Base-by-base conservation (phyloP, 306 rosid genomes). In the Medicago ruthenica region DNA sequence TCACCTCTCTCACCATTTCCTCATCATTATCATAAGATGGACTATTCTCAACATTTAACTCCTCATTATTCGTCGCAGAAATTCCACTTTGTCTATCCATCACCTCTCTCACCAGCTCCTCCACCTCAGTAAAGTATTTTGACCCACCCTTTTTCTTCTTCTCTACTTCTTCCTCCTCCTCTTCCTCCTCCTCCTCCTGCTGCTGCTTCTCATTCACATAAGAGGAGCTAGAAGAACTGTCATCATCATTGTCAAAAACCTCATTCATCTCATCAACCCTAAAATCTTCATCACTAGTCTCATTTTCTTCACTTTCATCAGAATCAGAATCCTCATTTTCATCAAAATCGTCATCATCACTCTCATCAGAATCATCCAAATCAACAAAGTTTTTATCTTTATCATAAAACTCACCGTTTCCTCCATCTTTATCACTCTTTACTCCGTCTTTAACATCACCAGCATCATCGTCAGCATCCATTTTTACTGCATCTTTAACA, bases 201-300 rank as follows among this genome's bases (percentile, higher is more conserved):
- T 34, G 7, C 0, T 61, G 22, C 8, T 13, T 2, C 2, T 34
- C 67, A 62, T 62, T 42, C 13, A 3, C 50, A 64, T 17, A 39
- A 39, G 22, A 47, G 1, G 22, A 62, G 6, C 15, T 57, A 60
- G 8, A 27, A 60, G 20, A 15, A 36, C 47, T 36, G 1, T 39
- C 47, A 6, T 44, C 69, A 7, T 44, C 73, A 47, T 51, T 1
- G 8, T 13, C 17, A 14, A 39, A 44, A 67, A 9, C 7, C 21
- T 17, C 48, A 4, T 17, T 7, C 20, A 10, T 10, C 53, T 18
- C 53, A 2, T 41, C 51, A 65, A 2, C 73, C 7, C 6, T 18
- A 44, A 7, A 67, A 44, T 67, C 73, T 3, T 42, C 55, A 67
- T 67, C 72, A 42, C 20, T 12, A 1, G 72, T 47, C 57, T 22